phyloP scores from a whole-genome alignment of 305 asterid genomes.

The Solanum chacoense region DNA sequence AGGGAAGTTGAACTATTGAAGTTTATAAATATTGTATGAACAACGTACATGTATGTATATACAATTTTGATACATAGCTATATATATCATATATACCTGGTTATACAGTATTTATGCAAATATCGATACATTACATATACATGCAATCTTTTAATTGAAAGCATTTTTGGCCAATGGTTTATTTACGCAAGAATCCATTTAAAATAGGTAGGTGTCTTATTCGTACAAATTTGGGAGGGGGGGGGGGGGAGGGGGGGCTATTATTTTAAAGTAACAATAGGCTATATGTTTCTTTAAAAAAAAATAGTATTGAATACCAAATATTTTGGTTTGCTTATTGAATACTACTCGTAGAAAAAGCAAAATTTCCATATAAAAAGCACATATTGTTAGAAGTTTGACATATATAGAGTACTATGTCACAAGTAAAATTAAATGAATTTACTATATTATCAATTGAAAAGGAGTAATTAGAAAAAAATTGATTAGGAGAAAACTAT shows the following conservation, averaged over 20 bases:
- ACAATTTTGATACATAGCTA: neutral
- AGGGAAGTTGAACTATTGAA: neutral
- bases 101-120: too few relatives aligned
- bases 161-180: too few relatives aligned
- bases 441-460: too few relatives aligned
- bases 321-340: neutral
- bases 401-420: neutral
- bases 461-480: neutral
- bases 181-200: neutral
- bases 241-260: too few relatives aligned
- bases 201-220: neutral
- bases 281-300: neutral
- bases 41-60: too few relatives aligned
- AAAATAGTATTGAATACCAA: neutral
- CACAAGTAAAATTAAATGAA: too few relatives aligned
- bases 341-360: neutral
- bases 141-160: neutral
- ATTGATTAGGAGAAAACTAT: neutral
- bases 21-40: neutral
- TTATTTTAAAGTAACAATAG: too few relatives aligned
- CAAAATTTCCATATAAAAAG: neutral
- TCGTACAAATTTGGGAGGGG: neutral
- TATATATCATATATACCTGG: too few relatives aligned
- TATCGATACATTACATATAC: neutral
- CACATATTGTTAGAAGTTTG: neutral